Percentiles rank a stretch among this genome's conserved stretches.
These are phyloP conservation scores for Backusella tarrabulga DNA, from an alignment of 192 early-diverging fungal species.

Conservation along the genomic window DNA sequence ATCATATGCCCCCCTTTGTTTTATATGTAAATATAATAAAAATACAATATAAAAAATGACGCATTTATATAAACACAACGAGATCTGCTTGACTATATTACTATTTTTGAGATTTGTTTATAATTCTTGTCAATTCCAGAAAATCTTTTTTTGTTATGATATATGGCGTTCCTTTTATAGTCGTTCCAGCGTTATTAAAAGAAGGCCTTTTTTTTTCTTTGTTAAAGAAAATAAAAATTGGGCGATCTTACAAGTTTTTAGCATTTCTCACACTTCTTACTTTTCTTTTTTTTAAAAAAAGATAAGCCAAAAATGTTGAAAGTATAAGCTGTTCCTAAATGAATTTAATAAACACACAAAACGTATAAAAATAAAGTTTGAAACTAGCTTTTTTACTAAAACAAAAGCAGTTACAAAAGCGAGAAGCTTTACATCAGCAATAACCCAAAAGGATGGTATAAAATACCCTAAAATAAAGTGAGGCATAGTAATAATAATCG, in stretches of 20 bases:
- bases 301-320: not conserved
- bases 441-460: not conserved
- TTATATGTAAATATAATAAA: not conserved
- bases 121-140: constrained; percentile 8
- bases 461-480: not conserved
- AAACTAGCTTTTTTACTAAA: not conserved
- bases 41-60: not conserved
- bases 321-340: not conserved
- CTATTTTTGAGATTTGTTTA: not conserved
- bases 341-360: not conserved
- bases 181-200: not conserved
- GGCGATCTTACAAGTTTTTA: not conserved
- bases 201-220: not conserved
- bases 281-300: not conserved
- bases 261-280: not conserved
- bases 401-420: not conserved
- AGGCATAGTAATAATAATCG: not conserved
- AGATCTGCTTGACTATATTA: constrained; percentile 5
- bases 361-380: not conserved
- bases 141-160: constrained; percentile 3
- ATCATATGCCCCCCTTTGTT: not conserved
- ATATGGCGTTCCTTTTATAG: not conserved
- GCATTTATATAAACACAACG: not conserved
- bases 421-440: not conserved
- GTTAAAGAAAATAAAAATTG: not conserved